Base-by-base conservation (phyloP, 2,329 filamentous ascomycete genomes). In the Arachnomyces sp. region DNA sequence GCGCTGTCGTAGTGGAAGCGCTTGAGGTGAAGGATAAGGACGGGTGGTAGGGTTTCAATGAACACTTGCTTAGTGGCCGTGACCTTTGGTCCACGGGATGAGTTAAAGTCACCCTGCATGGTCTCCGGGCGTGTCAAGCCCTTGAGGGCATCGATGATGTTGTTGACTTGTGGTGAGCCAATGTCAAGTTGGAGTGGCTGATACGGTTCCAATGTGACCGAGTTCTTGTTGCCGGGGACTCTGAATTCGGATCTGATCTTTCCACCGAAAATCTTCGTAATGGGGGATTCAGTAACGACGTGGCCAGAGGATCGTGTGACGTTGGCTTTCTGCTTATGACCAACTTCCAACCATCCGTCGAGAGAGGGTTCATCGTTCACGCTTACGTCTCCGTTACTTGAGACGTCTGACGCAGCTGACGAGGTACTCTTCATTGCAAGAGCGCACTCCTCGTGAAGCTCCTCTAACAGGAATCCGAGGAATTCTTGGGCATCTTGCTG, bases 401-500 rank as follows among this genome's bases (percentile, higher is more conserved):
- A 65, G 7, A 63, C 62, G 2, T 67, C 68, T 3, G 70, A 67
- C 16, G 60, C 62, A 2, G 63, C 55, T 42, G 59, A 48, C 17
- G 63, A 57, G 4, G 68, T 65, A 42, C 67, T 68, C 48, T 77
- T 76, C 67, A 93, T 84, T 34, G 90, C 81, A 42, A 81, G 74
- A 12, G 80, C 78, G 58, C 89, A 95, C 61, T 98, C 92, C 49
- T 96, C 89, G 53, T 95, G 89, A 28, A 98, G 76, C 35, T 87
- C 86, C 55, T 94, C 89, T 3, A 98, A 72, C 28, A 98, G 71
- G 59, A 96, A 94, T 0, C 89, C 90, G 16, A 98, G 70, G 51
- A 98, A 98, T 57, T 98, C 92, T 58, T 98, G 88, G 1, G 92
- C 92, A 66, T 98, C 92, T 69, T 98, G 90, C 60, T 98, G 92